These are phyloP conservation scores for Aspergillus biplanus DNA, from an alignment of 495 filamentous ascomycete genomes.

Conservation along the genomic window DNA sequence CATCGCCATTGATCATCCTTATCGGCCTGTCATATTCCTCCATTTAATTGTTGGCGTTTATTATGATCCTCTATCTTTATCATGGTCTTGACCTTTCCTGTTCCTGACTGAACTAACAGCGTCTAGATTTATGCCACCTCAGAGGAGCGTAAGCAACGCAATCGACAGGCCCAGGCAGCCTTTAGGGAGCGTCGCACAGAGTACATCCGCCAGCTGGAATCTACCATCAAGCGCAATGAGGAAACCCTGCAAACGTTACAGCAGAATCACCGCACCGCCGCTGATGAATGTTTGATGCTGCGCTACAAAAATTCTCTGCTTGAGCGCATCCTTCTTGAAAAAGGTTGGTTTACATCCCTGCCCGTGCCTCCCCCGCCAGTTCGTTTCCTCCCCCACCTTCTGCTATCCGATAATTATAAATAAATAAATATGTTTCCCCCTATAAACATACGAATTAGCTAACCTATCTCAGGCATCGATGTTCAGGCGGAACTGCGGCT, in stretches of 20 bases:
- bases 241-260: slow-evolving; percentile 88
- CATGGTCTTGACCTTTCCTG: slow-evolving; percentile 36
- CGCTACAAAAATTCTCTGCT: slow-evolving; percentile 97
- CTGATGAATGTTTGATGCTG: slow-evolving; percentile 97
- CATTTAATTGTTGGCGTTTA: slow-evolving; percentile 13
- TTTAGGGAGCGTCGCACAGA: slow-evolving; percentile 96
- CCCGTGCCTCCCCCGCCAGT: neutral
- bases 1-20: slow-evolving; percentile 27
- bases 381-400: neutral
- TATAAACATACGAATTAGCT: slow-evolving; percentile 13
- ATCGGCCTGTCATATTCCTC: slow-evolving; percentile 21
- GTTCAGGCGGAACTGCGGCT: slow-evolving; percentile 92
- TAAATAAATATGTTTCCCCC: neutral
- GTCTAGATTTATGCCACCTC: slow-evolving; percentile 94
- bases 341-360: slow-evolving; percentile 60
- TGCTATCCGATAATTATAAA: neutral
- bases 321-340: slow-evolving; percentile 93
- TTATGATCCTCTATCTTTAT: slow-evolving; percentile 22
- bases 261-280: slow-evolving; percentile 90
- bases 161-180: slow-evolving; percentile 94
- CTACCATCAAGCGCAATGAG: slow-evolving; percentile 96
- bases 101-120: slow-evolving; percentile 23
- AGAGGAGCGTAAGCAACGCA: slow-evolving; percentile 96
- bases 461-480: slow-evolving; percentile 74
- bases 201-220: slow-evolving; percentile 98